Evolutionary conservation across 228 moss, liverwort and hornwort genomes (phyloP).

Genomic region (Sphagnum fallax): DNA sequence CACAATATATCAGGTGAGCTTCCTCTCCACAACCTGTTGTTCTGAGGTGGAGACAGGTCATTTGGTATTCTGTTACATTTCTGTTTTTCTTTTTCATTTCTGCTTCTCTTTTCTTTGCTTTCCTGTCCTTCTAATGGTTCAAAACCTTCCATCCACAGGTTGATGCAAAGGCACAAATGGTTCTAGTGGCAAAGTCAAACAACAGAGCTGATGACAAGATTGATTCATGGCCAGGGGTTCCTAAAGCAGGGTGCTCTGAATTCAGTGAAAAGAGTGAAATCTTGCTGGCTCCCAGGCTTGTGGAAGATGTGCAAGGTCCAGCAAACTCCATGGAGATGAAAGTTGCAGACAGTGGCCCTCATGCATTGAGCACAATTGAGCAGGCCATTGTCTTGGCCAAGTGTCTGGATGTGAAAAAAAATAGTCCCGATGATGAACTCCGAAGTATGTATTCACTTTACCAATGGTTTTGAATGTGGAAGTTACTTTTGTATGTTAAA

Average conservation of each 20-base stretch:
- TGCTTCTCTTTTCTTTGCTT: no score
- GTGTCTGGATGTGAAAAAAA: slow-evolving; percentile 83
- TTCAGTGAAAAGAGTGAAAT: slow-evolving; percentile 46
- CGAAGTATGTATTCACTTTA: slow-evolving; percentile 48
- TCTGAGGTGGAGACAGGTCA: no score
- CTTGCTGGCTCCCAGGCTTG: slow-evolving; percentile 69
- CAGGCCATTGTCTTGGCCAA: slow-evolving; percentile 85
- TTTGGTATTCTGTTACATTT: no score
- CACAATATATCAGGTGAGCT: slow-evolving; percentile 76
- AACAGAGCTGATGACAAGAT: slow-evolving; percentile 31
- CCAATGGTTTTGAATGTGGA: neutral
- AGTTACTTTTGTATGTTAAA: neutral
- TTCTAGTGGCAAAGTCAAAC: slow-evolving; percentile 58
- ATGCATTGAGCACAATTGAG: slow-evolving; percentile 64
- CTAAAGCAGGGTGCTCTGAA: slow-evolving; percentile 13
- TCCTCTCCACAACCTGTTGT: no score
- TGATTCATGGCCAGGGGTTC: slow-evolving; percentile 36
- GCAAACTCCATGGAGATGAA: slow-evolving; percentile 17
- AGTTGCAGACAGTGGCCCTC: slow-evolving; percentile 18
- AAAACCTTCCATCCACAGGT: slow-evolving; percentile 21
- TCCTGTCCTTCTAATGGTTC: no score
- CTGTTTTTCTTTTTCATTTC: no score
- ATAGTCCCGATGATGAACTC: slow-evolving; percentile 91
- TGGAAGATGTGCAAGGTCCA: slow-evolving; percentile 20
- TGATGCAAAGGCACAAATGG: slow-evolving; percentile 98